Base-by-base conservation (phyloP, 441 rosid species). In the Populus hybrid region DNA sequence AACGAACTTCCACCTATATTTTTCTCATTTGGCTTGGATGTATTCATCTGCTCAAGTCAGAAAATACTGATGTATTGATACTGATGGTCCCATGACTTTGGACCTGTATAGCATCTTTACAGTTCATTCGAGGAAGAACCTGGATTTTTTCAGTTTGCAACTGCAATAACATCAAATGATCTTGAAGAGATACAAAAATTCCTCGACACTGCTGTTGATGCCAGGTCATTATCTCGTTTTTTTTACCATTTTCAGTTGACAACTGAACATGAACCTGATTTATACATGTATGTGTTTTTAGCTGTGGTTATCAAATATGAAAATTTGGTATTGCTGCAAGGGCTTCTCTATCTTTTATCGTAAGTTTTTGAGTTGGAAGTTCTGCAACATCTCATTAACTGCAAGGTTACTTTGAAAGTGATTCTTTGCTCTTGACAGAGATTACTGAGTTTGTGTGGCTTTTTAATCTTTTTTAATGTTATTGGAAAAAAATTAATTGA, bases 161-260 rank as follows among this genome's bases (percentile, higher is more conserved):
- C 94, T 32, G 88, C 94, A 78, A 73, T 90, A 81, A 92, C 91
- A 59, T 96, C 99, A 42, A 92, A 78, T 82, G 99, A 96, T 77
- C 83, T 96, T 24, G 98, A 94, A 77, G 98, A 94, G 86, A 94
- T 96, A 81, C 98, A 94, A 78, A 90, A 86, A 64, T 96, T 96
- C 82, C 94, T 94, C 76, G 92, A 91, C 70, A 90, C 94, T 74
- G 89, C 98, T 71, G 97, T 94, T 71, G 90, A 91, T 71, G 84
- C 93, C 73, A 92, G 99, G 99, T 94, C 80, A 67, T 79, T 74
- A 42, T 77, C 82, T 77, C n/a, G 61, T 79, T 75, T 59, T 65
- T 82, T 50, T 71, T 50, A 80, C 57, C 77, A 75, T 70, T 84
- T 78, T 78, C 10, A 70, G 74, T 30, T 63, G 32, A 64, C 28